phyloP scores from a whole-genome alignment of 164 flowering plant species.

The Magnolia changhungtana region DNA sequence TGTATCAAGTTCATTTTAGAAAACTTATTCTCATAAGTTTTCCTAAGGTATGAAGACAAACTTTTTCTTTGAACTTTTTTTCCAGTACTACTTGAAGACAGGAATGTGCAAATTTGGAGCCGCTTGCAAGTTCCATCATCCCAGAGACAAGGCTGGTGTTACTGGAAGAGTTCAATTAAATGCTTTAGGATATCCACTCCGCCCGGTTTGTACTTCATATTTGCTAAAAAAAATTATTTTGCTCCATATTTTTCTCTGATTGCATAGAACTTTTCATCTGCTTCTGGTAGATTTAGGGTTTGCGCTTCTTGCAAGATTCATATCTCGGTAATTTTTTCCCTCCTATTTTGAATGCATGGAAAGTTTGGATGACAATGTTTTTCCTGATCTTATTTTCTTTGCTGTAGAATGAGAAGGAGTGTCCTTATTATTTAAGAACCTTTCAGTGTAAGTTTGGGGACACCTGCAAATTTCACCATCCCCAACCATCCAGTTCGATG shows the following conservation, averaged over 20 bases:
- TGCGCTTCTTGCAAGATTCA: neutral
- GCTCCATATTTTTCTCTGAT: neutral
- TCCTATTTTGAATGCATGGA: neutral
- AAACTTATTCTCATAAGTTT: neutral
- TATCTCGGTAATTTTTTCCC: neutral
- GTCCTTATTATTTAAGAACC: slow-evolving; percentile 92
- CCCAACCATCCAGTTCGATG: slow-evolving; percentile 82
- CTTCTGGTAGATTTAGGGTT: neutral
- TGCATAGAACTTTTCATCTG: neutral
- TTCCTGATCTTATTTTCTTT: neutral
- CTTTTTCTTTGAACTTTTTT: slow-evolving; percentile 4
- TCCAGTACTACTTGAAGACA: slow-evolving; percentile 88
- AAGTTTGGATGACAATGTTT: neutral
- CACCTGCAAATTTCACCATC: slow-evolving; percentile 96
- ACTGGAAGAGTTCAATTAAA: slow-evolving; percentile 80
- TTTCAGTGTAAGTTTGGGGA: slow-evolving; percentile 92
- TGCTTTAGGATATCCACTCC: slow-evolving; percentile 89
- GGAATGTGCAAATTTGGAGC: slow-evolving; percentile 97
- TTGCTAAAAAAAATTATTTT: neutral
- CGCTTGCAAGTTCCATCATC: slow-evolving; percentile 98
- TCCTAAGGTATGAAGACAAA: neutral
- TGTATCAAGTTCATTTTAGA: too few relatives aligned
- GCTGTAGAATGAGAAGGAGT: slow-evolving; percentile 79
- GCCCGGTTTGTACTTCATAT: slow-evolving; percentile 56
- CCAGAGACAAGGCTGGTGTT: slow-evolving; percentile 88